A percentile compares a stretch with the other conserved stretches of the same genome.
phyloP scores from a whole-genome alignment of 2,329 filamentous ascomycete species.

The Fusarium avenaceum region DNA sequence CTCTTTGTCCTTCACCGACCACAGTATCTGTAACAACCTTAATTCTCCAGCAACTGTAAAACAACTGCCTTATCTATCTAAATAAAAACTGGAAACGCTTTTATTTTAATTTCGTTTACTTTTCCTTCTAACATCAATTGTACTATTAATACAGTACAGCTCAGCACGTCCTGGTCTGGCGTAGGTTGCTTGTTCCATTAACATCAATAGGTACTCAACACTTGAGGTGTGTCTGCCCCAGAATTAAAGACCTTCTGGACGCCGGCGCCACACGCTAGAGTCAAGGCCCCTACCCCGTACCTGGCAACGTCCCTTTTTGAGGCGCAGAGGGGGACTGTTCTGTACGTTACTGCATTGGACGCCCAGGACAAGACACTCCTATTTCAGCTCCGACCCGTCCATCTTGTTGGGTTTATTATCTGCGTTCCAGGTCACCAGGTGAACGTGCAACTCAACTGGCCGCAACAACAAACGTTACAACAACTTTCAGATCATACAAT shows the following conservation, averaged over 20 bases:
- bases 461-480: conserved; percentile 33
- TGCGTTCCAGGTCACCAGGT: conserved; percentile 45
- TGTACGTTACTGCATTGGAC: conserved; percentile 22
- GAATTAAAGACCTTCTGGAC: conserved; percentile 42
- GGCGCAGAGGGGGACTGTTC: conserved; percentile 43
- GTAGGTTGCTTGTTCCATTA: conserved; percentile 36
- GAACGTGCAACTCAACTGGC: conserved; percentile 41
- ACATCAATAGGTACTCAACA: conserved; percentile 15
- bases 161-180: conserved; percentile 19
- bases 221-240: conserved; percentile 31
- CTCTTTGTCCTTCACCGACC: conserved; percentile 10
- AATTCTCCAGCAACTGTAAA: neutral
- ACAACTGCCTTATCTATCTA: neutral
- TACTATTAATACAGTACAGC: conserved; percentile 13
- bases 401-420: conserved; percentile 42
- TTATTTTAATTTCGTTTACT: neutral
- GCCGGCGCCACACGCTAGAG: conserved; percentile 41
- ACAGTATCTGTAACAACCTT: neutral
- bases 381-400: conserved; percentile 41
- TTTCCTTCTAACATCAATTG: neutral
- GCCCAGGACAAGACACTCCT: conserved; percentile 36
- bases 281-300: conserved; percentile 36
- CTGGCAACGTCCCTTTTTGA: conserved; percentile 43
- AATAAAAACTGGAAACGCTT: neutral
- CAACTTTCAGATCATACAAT: conserved; percentile 22